Conservation (phyloP, 2,329 filamentous ascomycete species). For the Colletotrichum eleusines region DNA sequence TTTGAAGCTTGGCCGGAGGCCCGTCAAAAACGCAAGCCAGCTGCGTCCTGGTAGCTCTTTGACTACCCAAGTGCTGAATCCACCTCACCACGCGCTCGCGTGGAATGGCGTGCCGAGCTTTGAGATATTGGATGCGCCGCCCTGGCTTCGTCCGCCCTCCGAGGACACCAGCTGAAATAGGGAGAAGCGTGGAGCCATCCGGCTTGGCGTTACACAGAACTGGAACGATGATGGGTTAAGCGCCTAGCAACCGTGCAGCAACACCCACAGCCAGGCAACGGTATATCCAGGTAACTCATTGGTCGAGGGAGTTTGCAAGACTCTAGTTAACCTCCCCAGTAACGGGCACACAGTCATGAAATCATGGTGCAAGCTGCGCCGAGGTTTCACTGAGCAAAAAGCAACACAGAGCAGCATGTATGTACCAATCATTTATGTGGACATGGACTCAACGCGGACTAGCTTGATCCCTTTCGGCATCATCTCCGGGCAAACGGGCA, state of each 20-base stretch:
- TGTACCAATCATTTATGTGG: conserved; percentile 11
- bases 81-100: neutral
- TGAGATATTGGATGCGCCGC: neutral
- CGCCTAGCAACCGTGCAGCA: conserved; percentile 14
- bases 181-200: too few species aligned
- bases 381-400: conserved; percentile 6
- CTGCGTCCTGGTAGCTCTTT: neutral
- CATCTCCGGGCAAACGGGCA: conserved; percentile 2
- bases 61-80: neutral
- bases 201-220: too few species aligned
- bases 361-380: neutral
- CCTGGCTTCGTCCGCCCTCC: neutral
- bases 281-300: neutral
- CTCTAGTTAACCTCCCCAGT: neutral
- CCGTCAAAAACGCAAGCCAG: neutral
- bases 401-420: neutral
- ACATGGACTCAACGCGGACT: conserved; percentile 2
- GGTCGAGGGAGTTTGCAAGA: neutral
- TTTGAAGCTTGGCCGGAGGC: neutral
- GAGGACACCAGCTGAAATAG: neutral
- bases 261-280: conserved; percentile 8
- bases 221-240: neutral
- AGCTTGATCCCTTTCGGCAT: conserved; percentile 11
- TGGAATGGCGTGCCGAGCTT: conserved; percentile 6
- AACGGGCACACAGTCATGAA: neutral